Evolutionary conservation across 306 rosid genomes (phyloP), one percentile per base, ranked within the genome.

Genomic region (Vicia sativa): DNA sequence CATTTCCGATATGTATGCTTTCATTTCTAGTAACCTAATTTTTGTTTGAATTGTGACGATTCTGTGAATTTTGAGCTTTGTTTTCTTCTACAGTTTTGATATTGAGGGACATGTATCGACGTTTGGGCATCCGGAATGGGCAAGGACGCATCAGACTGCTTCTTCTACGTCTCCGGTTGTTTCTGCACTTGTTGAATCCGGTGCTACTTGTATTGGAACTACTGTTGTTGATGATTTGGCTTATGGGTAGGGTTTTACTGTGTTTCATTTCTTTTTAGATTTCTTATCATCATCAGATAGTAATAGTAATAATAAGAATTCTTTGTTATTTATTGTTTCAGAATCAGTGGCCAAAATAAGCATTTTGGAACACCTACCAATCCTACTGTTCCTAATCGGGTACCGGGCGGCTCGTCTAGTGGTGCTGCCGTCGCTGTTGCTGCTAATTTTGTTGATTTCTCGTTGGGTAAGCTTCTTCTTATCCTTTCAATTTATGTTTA

Each of bases 401-500:
- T 83, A 58, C 92, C 99, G 0, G 99, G 99, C 59, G 99, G 97
- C 63, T 79, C 96, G 61, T 95, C 92, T 31, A 77, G 99, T 73
- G 99, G 97, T 62, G 92, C 96, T 73, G 95, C 99, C 7, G 97
- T 90, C 18, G 95, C 96, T 57, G 97, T 95, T 74, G 97, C 97
- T 42, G 92, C 96, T 41, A 74, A 82, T 79, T 83, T 95, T 34
- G 96, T 79, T 57, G 96, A 88, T 80, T 95, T 95, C 74, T 83
- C 97, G 4, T 53, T 95, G 71, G 99, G 99, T 95, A 60, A 78
- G 92, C 71, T 74, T 74, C 76, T 61, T 62, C 15, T 38, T 25
- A 25, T 25, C 3, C 28, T 25, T 25, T 25, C 28, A 25, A 25
- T 25, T 25, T 0, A 1, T 25, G 4, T 25, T 25, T 25, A 3